Evolutionary conservation across 495 filamentous ascomycete genomes (phyloP), one percentile per base, ranked within the genome.

Genomic region (Geoglossum glabrum): DNA sequence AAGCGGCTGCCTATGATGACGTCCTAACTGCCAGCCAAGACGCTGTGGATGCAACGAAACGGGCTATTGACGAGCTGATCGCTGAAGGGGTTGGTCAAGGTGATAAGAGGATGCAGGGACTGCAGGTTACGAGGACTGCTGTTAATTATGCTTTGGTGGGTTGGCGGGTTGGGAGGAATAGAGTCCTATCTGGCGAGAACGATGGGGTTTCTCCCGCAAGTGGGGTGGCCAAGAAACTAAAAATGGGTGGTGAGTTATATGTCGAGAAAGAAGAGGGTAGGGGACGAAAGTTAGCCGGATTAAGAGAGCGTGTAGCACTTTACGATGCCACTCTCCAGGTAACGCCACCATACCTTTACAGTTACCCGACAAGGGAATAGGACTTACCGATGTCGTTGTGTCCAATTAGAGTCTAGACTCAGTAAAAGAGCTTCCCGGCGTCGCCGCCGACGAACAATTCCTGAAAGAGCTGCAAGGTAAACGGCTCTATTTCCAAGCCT

Each of bases 91-190:
- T 95, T 28, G 75, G 83, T n/a, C 83, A 85, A 64, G 79, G 87
- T 56, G 92, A 99, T 64, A 75, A 77, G 54, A 78, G 88, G 47
- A 85, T 97, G 84, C 93, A 99, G 69, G 82, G 86, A 59, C 73
- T 99, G 45, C 89, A 95, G 55, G 85, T 97, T 59, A 95, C 89
- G 6, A 82, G 85, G 23, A 94, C 93, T 0, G 86, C 89, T 0
- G 86, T 96, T 28, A 93, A 93, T 67, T 97, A 90, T 66, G 83
- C 82, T 61, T 77, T 96, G 67, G 81, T 99, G 50, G 87, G 86
- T 64, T 97, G 90, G 93, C 78, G 92, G 64, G 83, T 96, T 60
- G 93, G 89, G 36, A 82, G 93, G 45, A 97, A 99, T 66, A 77
- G 92, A 54, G 83, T 93, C 0, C 72, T 99, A 33, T 84, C 86